These are phyloP conservation scores for Drechslerella dactyloides DNA, from an alignment of 2,329 filamentous ascomycete genomes.

Conservation along the genomic window DNA sequence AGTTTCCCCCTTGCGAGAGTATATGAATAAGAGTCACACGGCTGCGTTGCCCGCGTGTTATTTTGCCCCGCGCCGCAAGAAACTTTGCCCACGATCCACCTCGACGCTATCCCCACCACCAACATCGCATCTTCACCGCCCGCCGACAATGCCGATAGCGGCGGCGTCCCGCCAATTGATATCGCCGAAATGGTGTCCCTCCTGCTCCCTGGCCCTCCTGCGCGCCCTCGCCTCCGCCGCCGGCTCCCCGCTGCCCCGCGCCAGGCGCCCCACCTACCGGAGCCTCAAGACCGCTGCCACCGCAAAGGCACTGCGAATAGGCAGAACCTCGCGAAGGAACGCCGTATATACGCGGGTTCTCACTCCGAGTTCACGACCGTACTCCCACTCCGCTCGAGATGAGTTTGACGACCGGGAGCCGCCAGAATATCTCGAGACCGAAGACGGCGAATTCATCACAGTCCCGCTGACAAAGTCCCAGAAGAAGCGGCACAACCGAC, in stretches of 20 bases:
- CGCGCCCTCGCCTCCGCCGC: slow-evolving; percentile 38
- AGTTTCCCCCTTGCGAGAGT: no score
- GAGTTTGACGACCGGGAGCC: neutral
- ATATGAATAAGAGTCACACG: no score
- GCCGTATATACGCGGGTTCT: neutral
- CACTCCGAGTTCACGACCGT: neutral
- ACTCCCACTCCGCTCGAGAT: neutral
- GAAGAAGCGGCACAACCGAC: neutral
- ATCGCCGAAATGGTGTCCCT: slow-evolving; percentile 39
- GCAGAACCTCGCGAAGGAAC: neutral
- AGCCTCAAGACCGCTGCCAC: slow-evolving; percentile 5
- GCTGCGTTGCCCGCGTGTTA: slow-evolving; percentile 22
- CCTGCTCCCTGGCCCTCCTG: slow-evolving; percentile 34
- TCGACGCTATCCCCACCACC: neutral
- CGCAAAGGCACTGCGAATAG: neutral
- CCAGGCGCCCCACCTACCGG: slow-evolving; percentile 14
- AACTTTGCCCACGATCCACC: neutral
- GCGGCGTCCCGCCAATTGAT: slow-evolving; percentile 32
- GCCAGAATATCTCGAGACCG: neutral
- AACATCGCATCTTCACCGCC: neutral
- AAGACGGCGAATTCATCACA: slow-evolving; percentile 1
- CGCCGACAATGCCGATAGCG: slow-evolving; percentile 23
- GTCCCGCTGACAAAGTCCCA: neutral
- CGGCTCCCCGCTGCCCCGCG: slow-evolving; percentile 21
- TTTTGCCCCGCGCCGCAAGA: slow-evolving; percentile 18